phyloP scores from a whole-genome alignment of 75 land plant species.

The Pinus taeda region DNA sequence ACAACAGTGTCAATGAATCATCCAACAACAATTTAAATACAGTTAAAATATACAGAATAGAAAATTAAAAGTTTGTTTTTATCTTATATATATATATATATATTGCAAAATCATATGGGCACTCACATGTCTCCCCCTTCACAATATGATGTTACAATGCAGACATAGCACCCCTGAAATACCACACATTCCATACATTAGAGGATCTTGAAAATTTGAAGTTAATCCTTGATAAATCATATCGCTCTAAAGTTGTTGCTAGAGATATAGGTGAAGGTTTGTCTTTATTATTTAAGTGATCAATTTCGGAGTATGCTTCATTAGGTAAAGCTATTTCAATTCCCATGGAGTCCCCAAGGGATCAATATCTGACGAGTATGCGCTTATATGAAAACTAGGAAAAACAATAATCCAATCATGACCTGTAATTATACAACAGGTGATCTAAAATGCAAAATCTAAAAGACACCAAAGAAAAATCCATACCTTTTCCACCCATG shows the following conservation, averaged over 20 bases:
- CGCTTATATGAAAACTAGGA: no score
- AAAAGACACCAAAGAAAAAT: not conserved
- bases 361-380: not conserved
- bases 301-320: not conserved
- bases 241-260: not conserved
- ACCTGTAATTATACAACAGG: not conserved
- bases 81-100: not conserved
- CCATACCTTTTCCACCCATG: constrained; percentile 99
- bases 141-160: constrained; percentile 75
- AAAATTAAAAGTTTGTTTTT: not conserved
- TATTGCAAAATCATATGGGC: not conserved
- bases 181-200: not conserved
- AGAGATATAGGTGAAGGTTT: not conserved
- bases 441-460: not conserved
- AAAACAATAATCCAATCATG: no score
- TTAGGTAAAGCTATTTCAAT: not conserved
- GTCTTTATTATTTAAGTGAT: not conserved
- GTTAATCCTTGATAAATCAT: not conserved
- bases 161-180: constrained; percentile 58
- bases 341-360: not conserved
- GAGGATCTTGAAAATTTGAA: not conserved
- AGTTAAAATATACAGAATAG: not conserved
- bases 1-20: not conserved
- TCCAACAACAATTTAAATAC: not conserved
- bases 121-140: constrained; percentile 95